Percentiles rank a stretch among this genome's conserved stretches.
phyloP scores from a whole-genome alignment of 768 basidiomycete genomes.

The Sarcodon aspratus region DNA sequence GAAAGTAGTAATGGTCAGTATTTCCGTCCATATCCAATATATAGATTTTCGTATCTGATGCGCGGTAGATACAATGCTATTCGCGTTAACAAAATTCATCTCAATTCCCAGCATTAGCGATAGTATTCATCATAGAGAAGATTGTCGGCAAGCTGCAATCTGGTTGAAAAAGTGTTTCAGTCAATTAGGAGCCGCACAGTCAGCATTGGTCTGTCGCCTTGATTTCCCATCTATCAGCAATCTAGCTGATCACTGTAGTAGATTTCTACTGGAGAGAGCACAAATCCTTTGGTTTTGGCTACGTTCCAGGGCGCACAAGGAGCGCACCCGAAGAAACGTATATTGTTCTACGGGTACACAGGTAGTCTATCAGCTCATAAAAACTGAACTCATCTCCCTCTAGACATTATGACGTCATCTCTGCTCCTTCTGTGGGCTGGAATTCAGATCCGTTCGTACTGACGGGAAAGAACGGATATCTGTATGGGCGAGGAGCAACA shows the following conservation, averaged over 20 bases:
- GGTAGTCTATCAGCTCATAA: constrained; percentile 7
- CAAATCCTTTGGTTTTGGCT: constrained; percentile 83
- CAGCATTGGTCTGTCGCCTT: constrained; percentile 46
- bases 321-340: constrained; percentile 46
- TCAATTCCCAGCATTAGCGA: constrained; percentile 82
- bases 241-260: constrained; percentile 16
- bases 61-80: constrained; percentile 53
- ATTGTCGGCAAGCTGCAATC: constrained; percentile 90
- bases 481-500: constrained; percentile 85
- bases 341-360: constrained; percentile 80
- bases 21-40: background rate
- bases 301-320: constrained; percentile 69
- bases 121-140: constrained; percentile 53
- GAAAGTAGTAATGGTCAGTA: constrained; percentile 6
- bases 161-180: constrained; percentile 83
- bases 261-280: constrained; percentile 67
- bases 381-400: background rate
- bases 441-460: constrained; percentile 74
- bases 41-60: background rate
- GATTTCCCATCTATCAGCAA: background rate
- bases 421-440: constrained; percentile 70
- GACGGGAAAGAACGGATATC: constrained; percentile 75
- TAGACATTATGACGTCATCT: constrained; percentile 96
- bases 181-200: constrained; percentile 72
- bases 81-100: constrained; percentile 76